Evolutionary conservation across 192 early-diverging fungal genomes (phyloP), one percentile per base, ranked within the genome.

Genomic region (Phlyctochytrium arcticum): DNA sequence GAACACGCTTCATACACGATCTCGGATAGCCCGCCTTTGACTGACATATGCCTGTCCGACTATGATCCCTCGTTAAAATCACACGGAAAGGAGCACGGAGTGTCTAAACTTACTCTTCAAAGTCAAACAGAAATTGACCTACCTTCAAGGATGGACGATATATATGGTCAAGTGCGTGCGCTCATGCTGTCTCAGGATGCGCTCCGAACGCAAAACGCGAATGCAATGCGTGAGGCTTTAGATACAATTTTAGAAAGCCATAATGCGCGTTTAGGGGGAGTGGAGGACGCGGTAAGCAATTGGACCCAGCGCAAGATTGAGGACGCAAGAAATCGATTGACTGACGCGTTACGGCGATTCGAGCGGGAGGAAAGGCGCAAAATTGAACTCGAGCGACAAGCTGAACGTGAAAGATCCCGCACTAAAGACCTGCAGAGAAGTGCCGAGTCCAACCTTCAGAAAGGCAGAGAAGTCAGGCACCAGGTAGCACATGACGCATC

Each of bases 171-270:
- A 31, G 56, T 65, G 10, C 63, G 63, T 10, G 63, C 54, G 8
- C 44, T 65, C 12, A 57, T 65, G 37, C 39, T 65, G 0, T 54
- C 63, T 7, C 63, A 56, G 30, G 63, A 65, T 47, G 63, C 63
- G 54, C 32, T 65, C 10, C 63, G 63, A 27, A 65, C 36, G 36
- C 34, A 57, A 26, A 65, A 65, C 19, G 54, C 51, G 24, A 54
- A 56, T n/a, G 63, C 54, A 21, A 42, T 65, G 51, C 51, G 54
- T 5, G 54, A 56, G 30, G 63, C 63, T 7, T 27, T 65, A 21
- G 36, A 33, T 21, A 56, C 63, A 17, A 48, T 65, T 42, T 32
- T 54, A n/a, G 33, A 65, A 26, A 56, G 44, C 54, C 51, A 47
- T 35, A 36, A 47, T 24, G 39, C 37, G 36, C 51, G 63, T 21